Base-by-base conservation (phyloP, 345 rosid genomes). In the Boechera stricta region DNA sequence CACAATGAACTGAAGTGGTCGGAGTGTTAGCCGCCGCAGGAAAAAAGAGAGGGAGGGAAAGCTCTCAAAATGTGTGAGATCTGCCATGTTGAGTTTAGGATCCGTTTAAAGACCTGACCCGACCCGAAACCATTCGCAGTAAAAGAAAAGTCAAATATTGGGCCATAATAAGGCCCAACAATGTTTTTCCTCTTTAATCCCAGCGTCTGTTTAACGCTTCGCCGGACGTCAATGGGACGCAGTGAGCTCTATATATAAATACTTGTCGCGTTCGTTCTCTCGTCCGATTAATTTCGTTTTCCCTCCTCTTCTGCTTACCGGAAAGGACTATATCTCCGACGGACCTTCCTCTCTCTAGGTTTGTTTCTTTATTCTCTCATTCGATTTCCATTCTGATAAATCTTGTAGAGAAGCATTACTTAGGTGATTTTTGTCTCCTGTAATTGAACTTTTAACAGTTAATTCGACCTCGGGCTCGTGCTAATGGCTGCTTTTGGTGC, bases 401-500 rank as follows among this genome's bases (percentile, higher is more conserved):
- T 35, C 39, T 62, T 52, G 38, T 32, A 12, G 63, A 68, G 45
- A 39, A 71, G 53, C 36, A 24, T 57, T 21, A 9, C 66, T 56
- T 26, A 32, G 39, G 18, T 64, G 49, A 35, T 44, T 65, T 35
- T 64, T 77, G 13, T 71, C 31, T 49, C 31, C 18, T 55, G 32
- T 39, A 41, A 12, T 69, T 41, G 47, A 44, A 18, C 5, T 1
- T 38, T 15, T 24, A 5, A 11, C 52, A 49, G 65, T 54, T 35
- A 33, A n/a, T 53, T 42, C 35, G 67, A 35, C 42, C 24, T 73
- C 26, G 38, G 15, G 39, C 39, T 72, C 64, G 41, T 60, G 72
- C 61, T 35, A 59, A 90, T 92, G 96, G 84, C 96, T 57, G 65
- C 84, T 64, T 90, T 90, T 61, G 86, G 91, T 56, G 67, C 87